Percentiles rank a stretch among this genome's conserved stretches.
Evolutionary conservation across 805 yeast genomes (phyloP).

Genomic region (Hanseniaspora vineae): DNA sequence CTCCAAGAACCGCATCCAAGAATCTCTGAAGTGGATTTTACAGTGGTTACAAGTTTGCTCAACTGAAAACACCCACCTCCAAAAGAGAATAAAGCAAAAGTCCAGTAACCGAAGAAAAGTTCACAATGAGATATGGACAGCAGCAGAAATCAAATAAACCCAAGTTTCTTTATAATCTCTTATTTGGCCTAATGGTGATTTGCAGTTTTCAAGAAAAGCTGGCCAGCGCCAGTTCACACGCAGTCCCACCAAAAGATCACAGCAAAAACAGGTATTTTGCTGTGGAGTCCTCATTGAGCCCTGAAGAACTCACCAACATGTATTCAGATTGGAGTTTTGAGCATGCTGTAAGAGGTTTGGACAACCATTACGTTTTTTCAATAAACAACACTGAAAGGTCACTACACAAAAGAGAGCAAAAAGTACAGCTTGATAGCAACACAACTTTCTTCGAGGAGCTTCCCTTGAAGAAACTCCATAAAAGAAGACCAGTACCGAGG

Average conservation of each 20-base stretch:
- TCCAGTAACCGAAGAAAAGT: no score
- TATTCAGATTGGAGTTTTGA: conserved; percentile 45
- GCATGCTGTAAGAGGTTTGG: conserved; percentile 48
- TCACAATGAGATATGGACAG: no score
- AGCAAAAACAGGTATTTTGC: conserved; percentile 43
- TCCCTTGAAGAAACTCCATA: conserved; percentile 38
- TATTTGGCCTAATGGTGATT: neutral
- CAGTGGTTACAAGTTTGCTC: no score
- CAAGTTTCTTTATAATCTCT: neutral
- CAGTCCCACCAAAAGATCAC: conserved; percentile 37
- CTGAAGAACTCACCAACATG: conserved; percentile 24
- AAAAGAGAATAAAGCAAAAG: no score
- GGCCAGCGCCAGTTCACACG: neutral
- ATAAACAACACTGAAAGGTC: conserved; percentile 16
- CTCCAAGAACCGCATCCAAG: no score
- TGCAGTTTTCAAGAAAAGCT: neutral
- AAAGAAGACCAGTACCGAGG: conserved; percentile 44
- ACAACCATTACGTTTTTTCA: conserved; percentile 57
- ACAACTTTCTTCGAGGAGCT: conserved; percentile 34
- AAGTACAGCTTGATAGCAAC: conserved; percentile 5
- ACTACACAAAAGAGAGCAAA: conserved; percentile 8
- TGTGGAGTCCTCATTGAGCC: conserved; percentile 35
- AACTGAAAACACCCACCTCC: no score
- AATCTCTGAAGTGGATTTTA: no score
- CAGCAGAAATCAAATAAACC: no score